A percentile compares a stretch with the other conserved stretches of the same genome.
phyloP scores from a whole-genome alignment of 352 stramenopile species.

The Phytophthora ramorum region DNA sequence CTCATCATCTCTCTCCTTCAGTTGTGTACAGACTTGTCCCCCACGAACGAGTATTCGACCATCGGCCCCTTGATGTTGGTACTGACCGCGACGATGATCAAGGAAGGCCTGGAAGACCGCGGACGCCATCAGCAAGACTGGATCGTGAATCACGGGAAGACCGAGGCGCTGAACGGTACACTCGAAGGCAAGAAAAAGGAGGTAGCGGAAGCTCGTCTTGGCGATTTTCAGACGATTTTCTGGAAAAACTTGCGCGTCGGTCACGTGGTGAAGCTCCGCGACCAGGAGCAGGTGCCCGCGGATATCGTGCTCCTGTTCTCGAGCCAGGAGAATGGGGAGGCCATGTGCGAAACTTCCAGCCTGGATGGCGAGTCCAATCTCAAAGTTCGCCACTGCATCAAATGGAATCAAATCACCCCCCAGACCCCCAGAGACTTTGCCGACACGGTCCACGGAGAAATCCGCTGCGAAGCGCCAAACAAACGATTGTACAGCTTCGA shows the following conservation, averaged over 20 bases:
- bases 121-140: conserved; percentile 78
- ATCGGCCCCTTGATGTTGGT: conserved; percentile 83
- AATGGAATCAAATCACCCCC: conserved; percentile 59
- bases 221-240: conserved; percentile 67
- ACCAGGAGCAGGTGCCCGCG: conserved; percentile 91
- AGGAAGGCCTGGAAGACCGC: conserved; percentile 85
- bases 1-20: conserved; percentile 95
- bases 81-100: conserved; percentile 84
- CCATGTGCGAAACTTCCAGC: conserved; percentile 85
- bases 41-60: conserved; percentile 90
- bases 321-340: conserved; percentile 72
- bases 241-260: conserved; percentile 91
- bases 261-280: conserved; percentile 87
- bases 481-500: conserved; percentile 87
- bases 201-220: conserved; percentile 8
- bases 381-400: conserved; percentile 75
- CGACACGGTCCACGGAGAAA: conserved; percentile 54
- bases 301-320: conserved; percentile 93
- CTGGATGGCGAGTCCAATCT: conserved; percentile 87
- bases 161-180: conserved; percentile 39
- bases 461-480: conserved; percentile 82
- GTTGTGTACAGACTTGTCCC: conserved; percentile 88
- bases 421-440: conserved; percentile 57
- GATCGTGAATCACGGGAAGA: conserved; percentile 70
- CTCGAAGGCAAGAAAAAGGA: conserved; percentile 12